Evolutionary conservation across 2,329 filamentous ascomycete genomes (phyloP).

Genomic region (Aspergillus aculeatinus): DNA sequence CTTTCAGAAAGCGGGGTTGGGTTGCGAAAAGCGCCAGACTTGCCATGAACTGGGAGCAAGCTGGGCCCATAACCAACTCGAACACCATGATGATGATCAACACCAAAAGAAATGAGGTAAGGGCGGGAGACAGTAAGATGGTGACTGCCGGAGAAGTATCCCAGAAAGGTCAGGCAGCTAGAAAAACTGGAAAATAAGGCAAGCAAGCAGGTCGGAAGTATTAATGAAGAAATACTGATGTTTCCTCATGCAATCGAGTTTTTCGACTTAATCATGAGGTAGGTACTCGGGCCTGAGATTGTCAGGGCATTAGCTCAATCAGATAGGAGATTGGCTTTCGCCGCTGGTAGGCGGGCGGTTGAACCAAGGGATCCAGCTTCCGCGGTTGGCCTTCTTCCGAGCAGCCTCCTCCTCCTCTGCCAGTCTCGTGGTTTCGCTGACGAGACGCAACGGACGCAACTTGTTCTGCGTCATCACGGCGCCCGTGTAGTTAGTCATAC

Average conservation of each 20-base stretch:
- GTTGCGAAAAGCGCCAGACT: not conserved
- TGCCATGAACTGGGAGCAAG: slow-evolving; percentile 12
- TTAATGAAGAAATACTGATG: slow-evolving; percentile 2
- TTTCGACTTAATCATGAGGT: not conserved
- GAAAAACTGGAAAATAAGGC: slow-evolving; percentile 4
- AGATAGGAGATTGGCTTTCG: slow-evolving; percentile 15
- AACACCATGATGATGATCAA: not conserved
- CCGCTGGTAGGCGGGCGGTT: slow-evolving; percentile 38
- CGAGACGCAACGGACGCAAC: slow-evolving; percentile 79
- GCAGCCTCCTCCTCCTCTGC: slow-evolving; percentile 45
- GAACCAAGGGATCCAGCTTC: slow-evolving; percentile 51
- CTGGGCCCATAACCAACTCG: slow-evolving; percentile 6
- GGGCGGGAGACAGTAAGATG: slow-evolving; percentile 2
- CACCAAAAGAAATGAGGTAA: slow-evolving; percentile 4
- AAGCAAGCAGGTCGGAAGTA: slow-evolving; percentile 5
- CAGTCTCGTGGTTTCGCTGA: slow-evolving; percentile 50
- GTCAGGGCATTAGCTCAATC: not conserved
- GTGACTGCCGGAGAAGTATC: not conserved
- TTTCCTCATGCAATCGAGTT: not conserved
- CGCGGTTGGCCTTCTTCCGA: slow-evolving; percentile 47
- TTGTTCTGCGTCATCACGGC: slow-evolving; percentile 67
- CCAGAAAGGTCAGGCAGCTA: not conserved
- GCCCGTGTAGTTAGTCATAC: slow-evolving; percentile 66
- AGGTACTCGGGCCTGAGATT: not conserved
- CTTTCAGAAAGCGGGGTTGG: slow-evolving; percentile 10